Base-by-base conservation (phyloP, 768 basidiomycete species). In the Dentipellis fragilis region DNA sequence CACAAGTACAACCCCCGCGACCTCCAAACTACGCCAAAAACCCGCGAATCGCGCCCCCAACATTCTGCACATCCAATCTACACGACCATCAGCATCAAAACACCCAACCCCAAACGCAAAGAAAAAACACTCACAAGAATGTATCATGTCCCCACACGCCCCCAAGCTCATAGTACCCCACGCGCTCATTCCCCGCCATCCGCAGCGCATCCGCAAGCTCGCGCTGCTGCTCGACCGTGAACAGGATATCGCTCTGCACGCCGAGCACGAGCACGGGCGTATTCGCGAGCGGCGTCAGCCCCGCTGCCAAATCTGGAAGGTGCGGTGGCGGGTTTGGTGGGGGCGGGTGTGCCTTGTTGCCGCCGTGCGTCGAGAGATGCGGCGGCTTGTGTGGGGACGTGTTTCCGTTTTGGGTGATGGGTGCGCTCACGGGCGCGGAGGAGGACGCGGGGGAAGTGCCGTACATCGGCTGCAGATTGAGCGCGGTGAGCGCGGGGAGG, bases 131-230 rank as follows among this genome's bases (percentile, higher is more conserved):
- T 23, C 22, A 49, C 83, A 98, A 73, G 73, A 97, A 97, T 19
- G 93, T 97, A 71, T 99, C 95, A 65, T 99, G 95, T 1, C 96
- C 96, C 94, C 93, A 98, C n/a, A 98, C 94, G 9, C 95, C 94
- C 23, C 95, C 95, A 2, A 98, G 79, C 71, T 98, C 96, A 67
- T 95, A 99, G 69, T 97, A 98, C 57, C 89, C 87, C 23, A 99
- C 96, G 56, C 78, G 73, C 14, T 82, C 70, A 68, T 97, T 98
- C 0, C 96, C 96, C 1, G 87, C 83, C 80, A 92, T 80, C 58
- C 91, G 80, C 59, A 99, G 71, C 21, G 94, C 95, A 67, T 96
- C 93, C 5, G 85, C 93, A 8, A 95, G 75, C 71, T 99, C 96
- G 39, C 95, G 76, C 67, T 98, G 96, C 70, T 99, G 96, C 64